phyloP scores from a whole-genome alignment of 805 yeast genomes.

The Wickerhamiella kurtzmanii region DNA sequence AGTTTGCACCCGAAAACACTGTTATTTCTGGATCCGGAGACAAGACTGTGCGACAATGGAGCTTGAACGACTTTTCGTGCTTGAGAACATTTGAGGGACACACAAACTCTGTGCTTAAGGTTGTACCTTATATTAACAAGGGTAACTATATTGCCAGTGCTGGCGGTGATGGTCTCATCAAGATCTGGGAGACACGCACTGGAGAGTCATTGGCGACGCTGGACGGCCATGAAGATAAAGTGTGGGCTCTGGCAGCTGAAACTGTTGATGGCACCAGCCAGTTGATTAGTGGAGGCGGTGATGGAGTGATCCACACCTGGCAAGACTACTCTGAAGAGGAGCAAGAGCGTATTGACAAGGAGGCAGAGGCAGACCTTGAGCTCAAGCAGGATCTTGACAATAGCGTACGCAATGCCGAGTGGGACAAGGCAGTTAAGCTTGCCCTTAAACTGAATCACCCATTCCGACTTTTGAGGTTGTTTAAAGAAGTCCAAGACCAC shows the following conservation, averaged over 20 bases:
- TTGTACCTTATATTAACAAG: conserved; percentile 44
- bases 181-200: conserved; percentile 68
- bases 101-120: conserved; percentile 80
- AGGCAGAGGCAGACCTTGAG: conserved; percentile 54
- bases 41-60: conserved; percentile 82
- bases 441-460: conserved; percentile 86
- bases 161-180: conserved; percentile 91
- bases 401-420: conserved; percentile 54
- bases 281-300: conserved; percentile 85
- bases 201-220: conserved; percentile 76
- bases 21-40: conserved; percentile 83
- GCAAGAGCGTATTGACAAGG: conserved; percentile 35
- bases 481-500: conserved; percentile 41
- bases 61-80: conserved; percentile 61
- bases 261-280: conserved; percentile 42
- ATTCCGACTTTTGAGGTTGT: conserved; percentile 67
- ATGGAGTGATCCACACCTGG: conserved; percentile 86
- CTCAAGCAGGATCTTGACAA: conserved; percentile 80
- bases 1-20: conserved; percentile 63
- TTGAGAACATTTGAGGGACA: conserved; percentile 84
- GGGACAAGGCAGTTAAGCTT: conserved; percentile 77
- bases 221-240: conserved; percentile 84
- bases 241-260: conserved; percentile 72
- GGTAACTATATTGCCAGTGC: conserved; percentile 45
- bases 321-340: conserved; percentile 71